These are phyloP conservation scores for Aegilops longissima DNA, from an alignment of 176 grass and related monocot genomes.

Conservation along the genomic window DNA sequence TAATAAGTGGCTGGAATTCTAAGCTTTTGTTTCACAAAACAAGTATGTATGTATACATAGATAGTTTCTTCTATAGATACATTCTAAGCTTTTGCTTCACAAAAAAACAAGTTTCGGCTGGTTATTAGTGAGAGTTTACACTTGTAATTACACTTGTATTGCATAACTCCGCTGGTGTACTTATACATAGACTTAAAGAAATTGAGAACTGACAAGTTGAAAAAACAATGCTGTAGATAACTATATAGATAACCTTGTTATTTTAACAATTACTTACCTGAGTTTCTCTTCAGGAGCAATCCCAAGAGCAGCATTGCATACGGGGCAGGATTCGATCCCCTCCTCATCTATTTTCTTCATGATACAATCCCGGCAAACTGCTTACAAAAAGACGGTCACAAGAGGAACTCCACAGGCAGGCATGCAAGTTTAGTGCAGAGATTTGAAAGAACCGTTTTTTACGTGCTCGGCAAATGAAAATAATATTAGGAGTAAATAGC, in stretches of 20 bases:
- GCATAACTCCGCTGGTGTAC: not conserved
- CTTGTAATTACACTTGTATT: not conserved
- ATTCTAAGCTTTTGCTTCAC: not conserved
- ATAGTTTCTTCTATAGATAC: too few relatives aligned
- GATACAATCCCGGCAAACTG: slow-evolving; percentile 95
- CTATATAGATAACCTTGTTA: slow-evolving; percentile 3
- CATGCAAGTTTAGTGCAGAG: slow-evolving; percentile 5
- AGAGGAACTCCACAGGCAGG: slow-evolving; percentile 19
- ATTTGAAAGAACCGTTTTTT: slow-evolving; percentile 1
- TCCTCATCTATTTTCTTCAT: slow-evolving; percentile 78
- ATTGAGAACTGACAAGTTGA: not conserved
- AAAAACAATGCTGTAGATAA: not conserved
- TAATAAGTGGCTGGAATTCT: slow-evolving; percentile 3
- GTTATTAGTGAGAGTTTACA: not conserved
- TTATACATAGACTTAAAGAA: slow-evolving; percentile 2
- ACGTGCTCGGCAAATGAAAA: not conserved
- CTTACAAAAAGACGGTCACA: slow-evolving; percentile 12
- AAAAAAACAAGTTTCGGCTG: too few relatives aligned
- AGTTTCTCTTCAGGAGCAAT: slow-evolving; percentile 81
- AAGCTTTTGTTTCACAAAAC: slow-evolving; percentile 28
- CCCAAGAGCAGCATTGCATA: slow-evolving; percentile 75
- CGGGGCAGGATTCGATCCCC: slow-evolving; percentile 69
- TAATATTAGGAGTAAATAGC: not conserved
- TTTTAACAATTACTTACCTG: slow-evolving; percentile 43
- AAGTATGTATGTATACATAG: not conserved